A percentile compares a stretch with the other conserved stretches of the same genome.
These are phyloP conservation scores for Barbarea vulgaris DNA, from an alignment of 345 rosid genomes.

Conservation along the genomic window DNA sequence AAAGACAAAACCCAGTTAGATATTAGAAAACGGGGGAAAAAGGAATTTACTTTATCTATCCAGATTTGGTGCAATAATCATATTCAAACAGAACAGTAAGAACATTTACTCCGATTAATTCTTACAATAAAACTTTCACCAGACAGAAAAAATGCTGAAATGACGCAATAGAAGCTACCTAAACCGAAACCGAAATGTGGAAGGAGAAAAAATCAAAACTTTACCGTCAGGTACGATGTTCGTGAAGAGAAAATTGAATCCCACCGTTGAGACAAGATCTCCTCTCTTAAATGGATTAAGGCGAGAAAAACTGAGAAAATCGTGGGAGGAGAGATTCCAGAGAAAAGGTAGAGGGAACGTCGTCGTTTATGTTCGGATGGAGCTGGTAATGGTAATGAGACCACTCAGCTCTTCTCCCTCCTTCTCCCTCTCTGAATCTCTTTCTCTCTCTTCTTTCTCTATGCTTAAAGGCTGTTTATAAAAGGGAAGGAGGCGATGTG, in stretches of 20 bases:
- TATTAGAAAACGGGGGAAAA: slow-evolving; percentile 4
- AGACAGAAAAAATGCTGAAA: neutral
- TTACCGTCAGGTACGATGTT: slow-evolving; percentile 28
- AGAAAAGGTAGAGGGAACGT: slow-evolving; percentile 19
- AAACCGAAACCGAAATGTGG: slow-evolving; percentile 17
- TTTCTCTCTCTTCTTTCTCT: slow-evolving; percentile 14
- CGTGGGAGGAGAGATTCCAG: slow-evolving; percentile 35
- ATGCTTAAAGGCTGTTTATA: neutral
- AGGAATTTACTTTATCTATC: neutral
- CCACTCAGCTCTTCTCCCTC: slow-evolving; percentile 35
- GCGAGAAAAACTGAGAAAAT: slow-evolving; percentile 24
- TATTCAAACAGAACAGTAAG: slow-evolving; percentile 4
- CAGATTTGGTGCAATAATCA: slow-evolving; percentile 13
- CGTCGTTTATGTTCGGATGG: slow-evolving; percentile 19
- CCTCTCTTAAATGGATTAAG: slow-evolving; percentile 7
- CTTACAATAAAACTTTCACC: neutral
- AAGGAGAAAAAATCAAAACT: slow-evolving; percentile 16
- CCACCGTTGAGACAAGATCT: slow-evolving; percentile 31
- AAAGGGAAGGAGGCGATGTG: slow-evolving; percentile 27
- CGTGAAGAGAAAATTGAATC: slow-evolving; percentile 9
- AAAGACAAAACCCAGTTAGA: neutral
- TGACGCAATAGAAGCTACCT: slow-evolving; percentile 10
- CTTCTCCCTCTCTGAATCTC: slow-evolving; percentile 14
- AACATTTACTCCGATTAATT: neutral
- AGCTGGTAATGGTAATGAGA: slow-evolving; percentile 32